Conservation (phyloP, 305 asterid species). For the Stenogyne calaminthoides region DNA sequence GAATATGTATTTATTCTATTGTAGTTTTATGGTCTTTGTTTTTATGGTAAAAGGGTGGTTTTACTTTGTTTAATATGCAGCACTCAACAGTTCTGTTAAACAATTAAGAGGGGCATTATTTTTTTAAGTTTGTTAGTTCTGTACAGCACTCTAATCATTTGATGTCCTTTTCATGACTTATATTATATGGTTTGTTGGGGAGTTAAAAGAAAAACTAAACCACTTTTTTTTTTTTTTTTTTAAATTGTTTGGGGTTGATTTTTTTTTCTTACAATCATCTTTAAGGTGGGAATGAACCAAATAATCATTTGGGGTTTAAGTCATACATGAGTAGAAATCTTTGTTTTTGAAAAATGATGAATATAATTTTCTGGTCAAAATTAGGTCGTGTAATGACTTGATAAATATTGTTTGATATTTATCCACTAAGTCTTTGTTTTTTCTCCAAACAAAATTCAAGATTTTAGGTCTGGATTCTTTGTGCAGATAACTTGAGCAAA, state of each 20-base stretch:
- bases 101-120: slow-evolving; percentile 15
- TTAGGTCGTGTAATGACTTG: slow-evolving; percentile 36
- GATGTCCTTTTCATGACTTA: slow-evolving; percentile 44
- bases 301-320: slow-evolving; percentile 3
- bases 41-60: slow-evolving; percentile 23
- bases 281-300: slow-evolving; percentile 40
- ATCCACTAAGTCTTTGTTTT: slow-evolving; percentile 29
- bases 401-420: slow-evolving; percentile 27
- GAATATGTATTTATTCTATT: not conserved
- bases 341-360: not conserved
- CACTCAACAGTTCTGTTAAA: slow-evolving; percentile 26
- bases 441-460: slow-evolving; percentile 29
- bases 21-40: slow-evolving; percentile 9
- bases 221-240: slow-evolving; percentile 21
- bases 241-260: slow-evolving; percentile 3
- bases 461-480: slow-evolving; percentile 17
- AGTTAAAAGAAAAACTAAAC: slow-evolving; percentile 32
- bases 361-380: slow-evolving; percentile 34
- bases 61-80: slow-evolving; percentile 16
- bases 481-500: slow-evolving; percentile 2
- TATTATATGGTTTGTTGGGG: slow-evolving; percentile 28
- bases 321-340: slow-evolving; percentile 13
- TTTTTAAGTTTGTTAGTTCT: slow-evolving; percentile 19
- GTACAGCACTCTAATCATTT: slow-evolving; percentile 42
- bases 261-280: slow-evolving; percentile 10